Evolutionary conservation across 2,329 filamentous ascomycete species (phyloP), one percentile per base, ranked within the genome.

Genomic region (Trichoderma sp.): DNA sequence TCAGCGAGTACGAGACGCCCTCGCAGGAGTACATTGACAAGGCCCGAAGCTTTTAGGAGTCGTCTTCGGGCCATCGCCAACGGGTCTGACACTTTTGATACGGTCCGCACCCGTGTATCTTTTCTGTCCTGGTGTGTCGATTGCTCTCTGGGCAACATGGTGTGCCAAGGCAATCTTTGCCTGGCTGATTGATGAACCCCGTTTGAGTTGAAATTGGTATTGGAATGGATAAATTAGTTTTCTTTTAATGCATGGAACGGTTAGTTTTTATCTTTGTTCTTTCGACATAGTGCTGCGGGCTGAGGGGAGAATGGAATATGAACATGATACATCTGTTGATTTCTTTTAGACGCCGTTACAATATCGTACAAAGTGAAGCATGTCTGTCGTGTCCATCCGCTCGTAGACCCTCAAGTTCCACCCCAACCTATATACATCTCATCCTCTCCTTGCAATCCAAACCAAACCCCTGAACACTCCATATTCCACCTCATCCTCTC

Each of bases 1-100:
- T 88, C 66, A 85, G 80, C 65, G 85, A 90, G 72, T 95, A 95
- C 74, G 90, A 92, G 78, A 88, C 85, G 30, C 89, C 90, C 0
- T 84, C 84, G 14, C 82, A 87, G 68, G 88, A 90, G 63, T 93
- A 93, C 72, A 81, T 89, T 63, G 90, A 92, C 69, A 89, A 87
- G 75, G 87, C 88, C 14, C 80, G 78, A 69, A 80, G 74, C 67
- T 79, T 77, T 66, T 83, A 76, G 17, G n/a, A 17, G 14, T 45
- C 14, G 2, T 19, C 15, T 6, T 41, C 21, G 12, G 26, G 41
- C 15, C 14, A 19, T n/a, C 43, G 21, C 21, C 52, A 44, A 15
- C 34, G 30, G 39, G 19, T 14, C 12, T n/a, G 19, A 54, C 12
- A 21, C 7, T 14, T 55, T 41, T 12, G 39, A 3, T 34, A 14